phyloP scores from a whole-genome alignment of 257 asterid species.

The Nicotiana tomentosiformis region DNA sequence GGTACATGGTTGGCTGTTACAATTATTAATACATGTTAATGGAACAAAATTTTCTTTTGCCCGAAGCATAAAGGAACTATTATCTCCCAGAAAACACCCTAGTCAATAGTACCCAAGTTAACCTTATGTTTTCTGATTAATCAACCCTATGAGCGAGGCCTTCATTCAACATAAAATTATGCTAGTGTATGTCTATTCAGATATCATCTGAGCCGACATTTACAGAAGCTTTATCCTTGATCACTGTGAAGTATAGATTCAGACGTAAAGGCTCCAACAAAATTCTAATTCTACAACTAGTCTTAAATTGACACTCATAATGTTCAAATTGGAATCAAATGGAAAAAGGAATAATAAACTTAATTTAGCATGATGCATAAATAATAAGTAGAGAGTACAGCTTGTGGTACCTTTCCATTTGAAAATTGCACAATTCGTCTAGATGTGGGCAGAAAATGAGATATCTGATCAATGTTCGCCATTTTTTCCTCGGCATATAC shows the following conservation, averaged over 20 bases:
- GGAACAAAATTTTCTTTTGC: neutral
- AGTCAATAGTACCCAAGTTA: neutral
- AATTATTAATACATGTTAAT: neutral
- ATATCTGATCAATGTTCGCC: constrained; percentile 42
- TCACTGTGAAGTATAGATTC: neutral
- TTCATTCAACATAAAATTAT: neutral
- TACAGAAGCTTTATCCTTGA: neutral
- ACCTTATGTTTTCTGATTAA: neutral
- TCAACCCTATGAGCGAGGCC: neutral
- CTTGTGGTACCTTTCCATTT: constrained; percentile 60
- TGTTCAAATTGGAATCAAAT: neutral
- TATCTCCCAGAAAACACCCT: neutral
- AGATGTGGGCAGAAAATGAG: constrained; percentile 90
- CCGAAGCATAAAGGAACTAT: neutral
- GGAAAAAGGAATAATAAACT: neutral
- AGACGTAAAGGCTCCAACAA: neutral
- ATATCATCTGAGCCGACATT: neutral
- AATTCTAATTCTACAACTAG: neutral
- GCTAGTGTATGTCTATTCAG: neutral
- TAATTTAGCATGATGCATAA: neutral
- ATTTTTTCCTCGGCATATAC: constrained; percentile 16
- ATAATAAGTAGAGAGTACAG: neutral
- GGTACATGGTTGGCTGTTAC: neutral
- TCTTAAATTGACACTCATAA: neutral
- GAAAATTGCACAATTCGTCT: constrained; percentile 93